Percentiles rank a stretch among this genome's conserved stretches.
These are phyloP conservation scores for Dacryopinax spathularia DNA, from an alignment of 768 basidiomycete species.

Conservation along the genomic window DNA sequence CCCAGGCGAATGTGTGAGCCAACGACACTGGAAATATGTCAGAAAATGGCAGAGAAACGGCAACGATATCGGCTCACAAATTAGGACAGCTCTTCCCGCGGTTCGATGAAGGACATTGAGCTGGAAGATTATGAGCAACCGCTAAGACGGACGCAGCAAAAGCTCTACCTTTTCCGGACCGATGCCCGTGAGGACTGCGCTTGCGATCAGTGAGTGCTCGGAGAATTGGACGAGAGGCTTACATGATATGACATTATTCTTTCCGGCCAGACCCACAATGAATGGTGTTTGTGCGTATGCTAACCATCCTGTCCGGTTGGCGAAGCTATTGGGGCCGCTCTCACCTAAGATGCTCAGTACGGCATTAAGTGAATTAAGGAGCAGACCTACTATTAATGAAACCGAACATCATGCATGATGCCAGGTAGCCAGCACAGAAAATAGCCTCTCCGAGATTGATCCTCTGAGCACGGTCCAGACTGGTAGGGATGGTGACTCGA, in stretches of 20 bases:
- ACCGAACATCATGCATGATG: not conserved
- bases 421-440: not conserved
- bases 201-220: not conserved
- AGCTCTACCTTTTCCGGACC: not conserved
- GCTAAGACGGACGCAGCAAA: not conserved
- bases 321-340: not conserved
- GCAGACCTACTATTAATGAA: not conserved
- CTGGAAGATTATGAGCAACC: not conserved
- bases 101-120: not conserved
- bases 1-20: not conserved
- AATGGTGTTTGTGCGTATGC: not conserved
- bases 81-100: not conserved
- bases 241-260: not conserved
- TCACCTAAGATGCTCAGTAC: not conserved
- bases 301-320: not conserved
- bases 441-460: not conserved
- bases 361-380: not conserved
- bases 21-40: not conserved
- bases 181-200: not conserved
- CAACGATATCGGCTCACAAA: not conserved
- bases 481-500: not conserved
- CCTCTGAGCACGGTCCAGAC: not conserved
- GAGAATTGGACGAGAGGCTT: not conserved
- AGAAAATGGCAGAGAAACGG: not conserved
- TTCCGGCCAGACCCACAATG: not conserved